Conservation (phyloP, 2,329 filamentous ascomycete genomes). For the Ceratocystis cacaofunesta region DNA sequence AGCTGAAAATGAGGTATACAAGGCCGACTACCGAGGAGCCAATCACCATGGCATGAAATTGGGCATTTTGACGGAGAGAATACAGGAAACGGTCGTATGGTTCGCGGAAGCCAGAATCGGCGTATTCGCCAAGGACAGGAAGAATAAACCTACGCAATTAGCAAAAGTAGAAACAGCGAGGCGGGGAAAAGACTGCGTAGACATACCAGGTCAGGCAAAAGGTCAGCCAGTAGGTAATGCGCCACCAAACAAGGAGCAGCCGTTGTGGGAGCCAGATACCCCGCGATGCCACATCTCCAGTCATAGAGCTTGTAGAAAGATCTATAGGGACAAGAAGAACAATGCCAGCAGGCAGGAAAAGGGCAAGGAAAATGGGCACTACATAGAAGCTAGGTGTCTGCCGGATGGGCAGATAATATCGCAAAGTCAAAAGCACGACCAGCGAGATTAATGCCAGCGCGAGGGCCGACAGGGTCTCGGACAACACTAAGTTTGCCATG, state of each 20-base stretch:
- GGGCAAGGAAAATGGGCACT: slow-evolving; percentile 87
- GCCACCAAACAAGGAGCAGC: slow-evolving; percentile 74
- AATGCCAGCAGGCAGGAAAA: slow-evolving; percentile 82
- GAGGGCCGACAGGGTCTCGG: slow-evolving; percentile 60
- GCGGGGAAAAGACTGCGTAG: background rate
- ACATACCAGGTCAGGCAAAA: slow-evolving; percentile 82
- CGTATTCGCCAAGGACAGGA: slow-evolving; percentile 84
- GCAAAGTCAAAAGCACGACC: slow-evolving; percentile 67
- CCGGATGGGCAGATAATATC: slow-evolving; percentile 80
- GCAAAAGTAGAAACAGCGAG: background rate
- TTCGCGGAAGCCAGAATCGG: slow-evolving; percentile 84
- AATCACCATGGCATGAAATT: slow-evolving; percentile 73
- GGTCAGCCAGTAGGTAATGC: slow-evolving; percentile 93
- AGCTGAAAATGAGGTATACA: slow-evolving; percentile 68
- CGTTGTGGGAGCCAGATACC: slow-evolving; percentile 78
- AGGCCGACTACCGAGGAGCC: slow-evolving; percentile 55
- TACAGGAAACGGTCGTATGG: slow-evolving; percentile 67
- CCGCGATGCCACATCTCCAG: slow-evolving; percentile 52
- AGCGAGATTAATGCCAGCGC: slow-evolving; percentile 60
- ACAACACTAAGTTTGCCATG: slow-evolving; percentile 41
- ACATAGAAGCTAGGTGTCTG: slow-evolving; percentile 80
- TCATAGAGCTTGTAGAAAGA: slow-evolving; percentile 68
- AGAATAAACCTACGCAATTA: slow-evolving; percentile 60
- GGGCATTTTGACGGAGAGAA: slow-evolving; percentile 72
- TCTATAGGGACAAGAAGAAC: slow-evolving; percentile 90